These are phyloP conservation scores for Anthracocystis panici-leucophaei DNA, from an alignment of 1,284 basidiomycete genomes.

Conservation along the genomic window DNA sequence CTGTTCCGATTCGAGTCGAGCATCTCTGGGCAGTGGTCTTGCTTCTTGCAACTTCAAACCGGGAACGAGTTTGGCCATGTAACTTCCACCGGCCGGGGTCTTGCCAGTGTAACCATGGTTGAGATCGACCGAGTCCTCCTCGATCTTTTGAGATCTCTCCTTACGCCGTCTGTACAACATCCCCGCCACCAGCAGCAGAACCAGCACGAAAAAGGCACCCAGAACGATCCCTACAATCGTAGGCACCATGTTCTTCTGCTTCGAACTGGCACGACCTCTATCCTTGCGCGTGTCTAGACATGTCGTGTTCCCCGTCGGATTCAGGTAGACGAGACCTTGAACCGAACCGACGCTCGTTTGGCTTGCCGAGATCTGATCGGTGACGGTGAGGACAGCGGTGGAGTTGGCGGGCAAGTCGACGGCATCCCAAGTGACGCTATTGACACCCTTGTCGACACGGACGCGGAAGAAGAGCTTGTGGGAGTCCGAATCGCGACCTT, in stretches of 20 bases:
- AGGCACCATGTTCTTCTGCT: constrained; percentile 33
- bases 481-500: constrained; percentile 21
- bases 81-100: constrained; percentile 24
- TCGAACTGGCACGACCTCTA: neutral
- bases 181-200: constrained; percentile 20
- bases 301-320: constrained; percentile 21
- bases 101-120: constrained; percentile 9
- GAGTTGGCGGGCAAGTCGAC: constrained; percentile 28
- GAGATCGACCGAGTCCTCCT: constrained; percentile 25
- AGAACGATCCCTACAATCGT: constrained; percentile 33
- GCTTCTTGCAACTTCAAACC: constrained; percentile 36
- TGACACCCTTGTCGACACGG: constrained; percentile 8
- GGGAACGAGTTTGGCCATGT: constrained; percentile 44
- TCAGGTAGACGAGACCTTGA: constrained; percentile 9
- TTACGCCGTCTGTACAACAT: constrained; percentile 40
- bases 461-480: constrained; percentile 35
- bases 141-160: constrained; percentile 20
- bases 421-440: constrained; percentile 23
- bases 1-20: constrained; percentile 27
- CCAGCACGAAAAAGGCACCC: constrained; percentile 27
- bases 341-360: constrained; percentile 9
- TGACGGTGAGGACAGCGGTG: constrained; percentile 26
- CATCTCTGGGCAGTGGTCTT: constrained; percentile 23
- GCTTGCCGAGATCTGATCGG: constrained; percentile 18
- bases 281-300: constrained; percentile 14